phyloP scores from a whole-genome alignment of 108 stramenopile genomes.

The Mayamaea pseudoterrestris region DNA sequence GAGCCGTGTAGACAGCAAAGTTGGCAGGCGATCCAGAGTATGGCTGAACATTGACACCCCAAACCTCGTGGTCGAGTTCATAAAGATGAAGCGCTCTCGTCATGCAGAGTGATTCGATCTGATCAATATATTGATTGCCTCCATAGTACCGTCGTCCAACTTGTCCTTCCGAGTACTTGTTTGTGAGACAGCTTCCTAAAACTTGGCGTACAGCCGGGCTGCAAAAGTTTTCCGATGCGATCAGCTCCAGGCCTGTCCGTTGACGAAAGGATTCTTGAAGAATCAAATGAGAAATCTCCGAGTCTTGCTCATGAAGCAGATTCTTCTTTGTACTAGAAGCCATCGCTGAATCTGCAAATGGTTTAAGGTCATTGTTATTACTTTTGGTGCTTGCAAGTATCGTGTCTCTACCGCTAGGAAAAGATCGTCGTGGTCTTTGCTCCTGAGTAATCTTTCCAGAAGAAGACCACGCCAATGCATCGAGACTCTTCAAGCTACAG shows the following conservation, averaged over 20 bases:
- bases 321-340: neutral
- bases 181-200: slow-evolving; percentile 95
- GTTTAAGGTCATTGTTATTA: too few species aligned
- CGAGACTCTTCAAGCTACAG: too few species aligned
- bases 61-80: slow-evolving; percentile 75
- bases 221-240: slow-evolving; percentile 99
- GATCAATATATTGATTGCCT: slow-evolving; percentile 91
- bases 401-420: too few species aligned
- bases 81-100: slow-evolving; percentile 85
- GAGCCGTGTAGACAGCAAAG: slow-evolving; percentile 98
- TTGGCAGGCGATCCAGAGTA: slow-evolving; percentile 98
- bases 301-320: slow-evolving; percentile 29
- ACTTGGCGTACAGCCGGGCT: slow-evolving; percentile 88
- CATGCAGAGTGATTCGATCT: slow-evolving; percentile 93
- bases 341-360: neutral
- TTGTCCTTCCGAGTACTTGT: slow-evolving; percentile 99
- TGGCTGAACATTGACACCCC: slow-evolving; percentile 99
- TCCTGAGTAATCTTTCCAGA: too few species aligned
- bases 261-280: slow-evolving; percentile 80
- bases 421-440: too few species aligned
- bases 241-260: slow-evolving; percentile 86
- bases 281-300: slow-evolving; percentile 65
- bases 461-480: too few species aligned
- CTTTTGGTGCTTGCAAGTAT: too few species aligned
- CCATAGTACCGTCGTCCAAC: slow-evolving; percentile 98